Evolutionary conservation across 345 rosid genomes (phyloP), one percentile per base, ranked within the genome.

Genomic region (Geranium brycei): DNA sequence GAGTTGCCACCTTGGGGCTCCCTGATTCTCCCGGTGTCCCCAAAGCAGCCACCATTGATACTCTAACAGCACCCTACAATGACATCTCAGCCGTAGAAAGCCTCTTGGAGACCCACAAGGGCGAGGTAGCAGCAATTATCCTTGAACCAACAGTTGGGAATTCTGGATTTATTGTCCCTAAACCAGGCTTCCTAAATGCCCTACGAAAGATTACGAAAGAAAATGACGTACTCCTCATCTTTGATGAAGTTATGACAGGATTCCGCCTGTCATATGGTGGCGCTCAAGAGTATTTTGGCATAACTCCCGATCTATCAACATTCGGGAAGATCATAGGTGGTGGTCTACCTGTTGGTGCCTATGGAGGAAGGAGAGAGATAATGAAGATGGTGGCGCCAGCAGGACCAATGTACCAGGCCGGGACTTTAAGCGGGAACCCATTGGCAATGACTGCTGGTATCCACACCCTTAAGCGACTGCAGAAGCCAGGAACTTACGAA

Each of bases 311-410:
- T 66, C 74, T 93, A 57, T 79, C 95, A 10, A 85, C 99, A 19
- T 85, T 88, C 0, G 99, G 96, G 40, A 90, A 93, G 78, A 90
- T 93, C 71, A 93, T 91, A 4, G 96, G 91, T 7, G 95, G 99
- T 3, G 97, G 97, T 69, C 82, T 88, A 41, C 95, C 95, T 0
- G 95, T 93, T 17, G 97, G 97, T 69, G 99, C 97, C 4, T 93
- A 87, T 51, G 97, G 97, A 75, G 99, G 97, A 57, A 85, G 91
- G 72, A 80, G 82, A 65, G 99, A 93, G 23, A 87, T 93, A 14
- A 88, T 90, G 96, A 89, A 90, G 78, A 85, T 88, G 97, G 97
- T 91, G 72, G 97, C 99, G 41, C 96, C 99, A 0, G 97, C 97
- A 19, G 97, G 99, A 72, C 96, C 97, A 4, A 87, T 93, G 96